Conservation (phyloP, 1,284 basidiomycete species). For the Leucoagaricus sp. region DNA sequence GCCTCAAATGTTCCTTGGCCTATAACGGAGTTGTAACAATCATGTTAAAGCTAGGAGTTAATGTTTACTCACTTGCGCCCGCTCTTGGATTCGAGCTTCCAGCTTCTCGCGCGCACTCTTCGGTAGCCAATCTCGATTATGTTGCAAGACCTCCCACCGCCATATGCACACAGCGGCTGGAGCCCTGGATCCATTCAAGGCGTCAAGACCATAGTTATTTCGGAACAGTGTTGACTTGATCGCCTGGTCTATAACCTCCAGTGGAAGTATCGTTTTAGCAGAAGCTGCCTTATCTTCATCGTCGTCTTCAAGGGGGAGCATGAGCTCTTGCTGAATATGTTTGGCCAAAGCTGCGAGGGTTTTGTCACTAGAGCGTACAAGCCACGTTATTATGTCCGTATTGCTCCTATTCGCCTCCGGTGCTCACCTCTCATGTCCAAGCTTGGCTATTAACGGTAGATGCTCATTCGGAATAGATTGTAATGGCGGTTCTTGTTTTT, state of each 20-base stretch:
- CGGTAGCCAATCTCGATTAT: slow-evolving; percentile 65
- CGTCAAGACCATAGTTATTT: slow-evolving; percentile 75
- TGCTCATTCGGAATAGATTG: slow-evolving; percentile 64
- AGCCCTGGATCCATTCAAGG: slow-evolving; percentile 45
- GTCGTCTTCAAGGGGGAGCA: slow-evolving; percentile 47
- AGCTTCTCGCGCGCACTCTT: slow-evolving; percentile 67
- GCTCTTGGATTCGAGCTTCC: slow-evolving; percentile 62
- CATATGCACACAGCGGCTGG: slow-evolving; percentile 72
- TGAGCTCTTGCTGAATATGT: slow-evolving; percentile 62
- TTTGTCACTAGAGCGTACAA: slow-evolving; percentile 60
- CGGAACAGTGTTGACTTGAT: slow-evolving; percentile 63
- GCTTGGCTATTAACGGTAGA: slow-evolving; percentile 73
- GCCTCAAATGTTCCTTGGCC: slow-evolving; percentile 61
- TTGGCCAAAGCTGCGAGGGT: slow-evolving; percentile 58
- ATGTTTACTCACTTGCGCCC: slow-evolving; percentile 55
- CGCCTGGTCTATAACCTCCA: slow-evolving; percentile 56
- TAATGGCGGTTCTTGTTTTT: slow-evolving; percentile 48
- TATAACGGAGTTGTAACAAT: slow-evolving; percentile 27
- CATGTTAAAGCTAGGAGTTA: not conserved
- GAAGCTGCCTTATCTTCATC: slow-evolving; percentile 47
- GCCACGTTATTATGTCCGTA: not conserved
- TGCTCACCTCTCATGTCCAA: slow-evolving; percentile 79
- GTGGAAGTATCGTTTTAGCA: slow-evolving; percentile 49
- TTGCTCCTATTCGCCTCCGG: not conserved
- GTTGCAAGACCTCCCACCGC: slow-evolving; percentile 82